These are phyloP conservation scores for Delitschia confertaspora DNA, from an alignment of 495 filamentous ascomycete genomes.

Conservation along the genomic window DNA sequence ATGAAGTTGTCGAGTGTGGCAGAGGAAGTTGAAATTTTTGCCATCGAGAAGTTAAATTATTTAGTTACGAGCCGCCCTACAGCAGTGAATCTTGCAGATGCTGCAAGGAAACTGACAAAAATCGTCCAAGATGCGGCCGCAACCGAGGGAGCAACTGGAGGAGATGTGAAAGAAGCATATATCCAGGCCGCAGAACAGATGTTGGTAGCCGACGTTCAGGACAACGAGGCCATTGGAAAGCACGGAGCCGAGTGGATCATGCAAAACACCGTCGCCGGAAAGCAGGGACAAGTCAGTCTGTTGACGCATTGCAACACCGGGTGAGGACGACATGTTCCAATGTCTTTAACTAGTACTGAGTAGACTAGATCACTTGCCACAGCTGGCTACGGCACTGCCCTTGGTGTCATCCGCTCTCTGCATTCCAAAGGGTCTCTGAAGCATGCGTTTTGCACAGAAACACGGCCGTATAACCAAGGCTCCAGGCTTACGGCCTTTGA, in stretches of 20 bases:
- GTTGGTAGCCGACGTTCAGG: constrained; percentile 73
- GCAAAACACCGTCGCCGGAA: constrained; percentile 35
- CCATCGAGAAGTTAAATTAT: constrained; percentile 67
- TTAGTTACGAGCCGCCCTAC: constrained; percentile 82
- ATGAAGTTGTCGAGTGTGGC: constrained; percentile 35
- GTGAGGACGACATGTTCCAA: constrained; percentile 35
- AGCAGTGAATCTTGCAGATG: constrained; percentile 88
- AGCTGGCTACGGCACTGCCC: constrained; percentile 88
- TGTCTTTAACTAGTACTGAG: constrained; percentile 19
- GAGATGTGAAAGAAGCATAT: constrained; percentile 53
- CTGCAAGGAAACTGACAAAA: constrained; percentile 65
- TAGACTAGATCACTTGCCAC: constrained; percentile 72
- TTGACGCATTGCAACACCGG: constrained; percentile 97
- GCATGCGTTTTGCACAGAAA: constrained; percentile 93
- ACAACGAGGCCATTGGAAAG: constrained; percentile 76
- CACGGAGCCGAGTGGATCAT: constrained; percentile 78
- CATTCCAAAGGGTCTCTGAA: constrained; percentile 53
- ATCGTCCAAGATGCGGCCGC: constrained; percentile 40
- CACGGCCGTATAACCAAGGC: constrained; percentile 95
- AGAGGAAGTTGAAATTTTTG: constrained; percentile 55
- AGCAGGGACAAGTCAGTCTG: constrained; percentile 51
- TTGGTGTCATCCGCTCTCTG: constrained; percentile 87
- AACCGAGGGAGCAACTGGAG: constrained; percentile 35
- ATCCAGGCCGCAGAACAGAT: constrained; percentile 74
- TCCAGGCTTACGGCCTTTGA: constrained; percentile 93